Percentiles rank a stretch among this genome's conserved stretches.
These are phyloP conservation scores for Primulina huaijiensis DNA, from an alignment of 257 asterid genomes.

Conservation along the genomic window DNA sequence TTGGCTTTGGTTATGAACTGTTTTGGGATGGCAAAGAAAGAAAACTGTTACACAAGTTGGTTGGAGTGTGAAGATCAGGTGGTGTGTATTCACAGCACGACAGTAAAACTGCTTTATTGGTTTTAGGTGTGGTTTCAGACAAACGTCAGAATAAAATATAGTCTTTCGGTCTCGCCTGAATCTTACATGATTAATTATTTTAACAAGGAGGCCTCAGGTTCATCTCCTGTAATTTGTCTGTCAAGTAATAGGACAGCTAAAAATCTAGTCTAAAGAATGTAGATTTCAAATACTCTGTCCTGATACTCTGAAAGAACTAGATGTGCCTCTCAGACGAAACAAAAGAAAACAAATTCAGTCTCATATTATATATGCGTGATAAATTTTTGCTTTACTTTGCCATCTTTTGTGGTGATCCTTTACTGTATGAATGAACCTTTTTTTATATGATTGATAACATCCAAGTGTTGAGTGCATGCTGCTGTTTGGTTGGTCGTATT, in stretches of 20 bases:
- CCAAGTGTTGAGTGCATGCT: not conserved
- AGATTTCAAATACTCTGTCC: not conserved
- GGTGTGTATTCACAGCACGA: constrained; percentile 1
- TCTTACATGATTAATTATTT: not conserved
- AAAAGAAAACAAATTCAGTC: not conserved
- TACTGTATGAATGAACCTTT: constrained; percentile 12
- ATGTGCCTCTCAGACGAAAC: not conserved
- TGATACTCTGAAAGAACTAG: not conserved
- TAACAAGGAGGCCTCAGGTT: not conserved
- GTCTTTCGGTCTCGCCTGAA: too few relatives aligned
- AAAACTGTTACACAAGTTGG: constrained; percentile 4
- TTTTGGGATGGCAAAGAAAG: constrained; percentile 1
- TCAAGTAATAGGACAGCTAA: constrained; percentile 4
- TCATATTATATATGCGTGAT: not conserved
- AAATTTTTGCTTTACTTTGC: not conserved
- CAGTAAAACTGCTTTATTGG: not conserved
- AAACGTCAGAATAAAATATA: not conserved
- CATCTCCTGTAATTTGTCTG: not conserved
- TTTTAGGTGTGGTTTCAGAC: not conserved
- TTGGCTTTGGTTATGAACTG: constrained; percentile 16
- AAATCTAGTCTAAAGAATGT: not conserved
- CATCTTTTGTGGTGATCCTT: not conserved
- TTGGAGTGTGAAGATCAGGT: constrained; percentile 12
- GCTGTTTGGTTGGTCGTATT: not conserved
- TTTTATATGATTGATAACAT: constrained; percentile 1